Conservation (phyloP, 2,329 filamentous ascomycete genomes). For the Exophiala sp. region DNA sequence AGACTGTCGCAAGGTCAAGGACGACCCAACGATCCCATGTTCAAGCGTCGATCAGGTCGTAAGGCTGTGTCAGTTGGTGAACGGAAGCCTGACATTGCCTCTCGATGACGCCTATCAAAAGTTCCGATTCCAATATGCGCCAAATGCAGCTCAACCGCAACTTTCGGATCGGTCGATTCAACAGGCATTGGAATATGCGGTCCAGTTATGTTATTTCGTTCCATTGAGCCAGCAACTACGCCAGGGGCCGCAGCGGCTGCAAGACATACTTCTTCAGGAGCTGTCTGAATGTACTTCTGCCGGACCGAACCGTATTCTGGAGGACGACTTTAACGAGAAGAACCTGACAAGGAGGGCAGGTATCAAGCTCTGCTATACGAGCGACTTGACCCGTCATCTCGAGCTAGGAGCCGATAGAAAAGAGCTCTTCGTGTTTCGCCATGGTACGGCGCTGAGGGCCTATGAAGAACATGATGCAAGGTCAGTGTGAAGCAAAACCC, state of each 20-base stretch:
- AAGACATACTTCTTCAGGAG: background rate
- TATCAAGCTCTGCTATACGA: background rate
- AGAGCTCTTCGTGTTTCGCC: constrained; percentile 1
- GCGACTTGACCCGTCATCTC: constrained; percentile 5
- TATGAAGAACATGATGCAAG: background rate
- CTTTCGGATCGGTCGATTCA: background rate
- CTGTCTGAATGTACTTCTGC: background rate
- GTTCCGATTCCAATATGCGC: too few relatives aligned
- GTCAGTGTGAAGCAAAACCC: background rate
- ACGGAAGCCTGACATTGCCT: too few relatives aligned
- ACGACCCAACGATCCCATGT: background rate
- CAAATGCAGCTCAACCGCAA: background rate
- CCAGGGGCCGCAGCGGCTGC: background rate
- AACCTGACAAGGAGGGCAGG: constrained; percentile 1
- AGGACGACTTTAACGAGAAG: constrained; percentile 3
- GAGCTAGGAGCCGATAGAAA: background rate
- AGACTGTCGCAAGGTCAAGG: background rate
- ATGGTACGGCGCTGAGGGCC: background rate
- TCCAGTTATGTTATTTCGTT: background rate
- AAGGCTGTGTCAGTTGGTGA: background rate
- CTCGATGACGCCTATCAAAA: too few relatives aligned
- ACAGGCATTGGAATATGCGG: background rate
- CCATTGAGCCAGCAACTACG: background rate
- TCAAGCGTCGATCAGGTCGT: background rate
- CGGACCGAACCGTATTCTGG: background rate